Evolutionary conservation across 176 grass and related monocot genomes (phyloP), one percentile per base, ranked within the genome.

Genomic region (Cocos nucifera): DNA sequence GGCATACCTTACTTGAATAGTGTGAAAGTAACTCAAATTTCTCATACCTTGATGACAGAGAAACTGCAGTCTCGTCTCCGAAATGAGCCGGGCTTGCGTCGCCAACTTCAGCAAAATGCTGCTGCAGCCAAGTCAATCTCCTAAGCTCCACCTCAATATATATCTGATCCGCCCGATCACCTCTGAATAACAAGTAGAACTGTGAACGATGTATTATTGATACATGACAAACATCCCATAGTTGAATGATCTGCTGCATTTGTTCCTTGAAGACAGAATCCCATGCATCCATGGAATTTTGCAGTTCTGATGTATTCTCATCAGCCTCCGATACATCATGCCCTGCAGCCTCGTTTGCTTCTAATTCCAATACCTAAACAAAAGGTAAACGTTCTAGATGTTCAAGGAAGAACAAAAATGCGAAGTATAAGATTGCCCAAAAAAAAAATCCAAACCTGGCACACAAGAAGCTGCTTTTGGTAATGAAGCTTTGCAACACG

Each of bases 391-490:
- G 14, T 44, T 9, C 35, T 44, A 44, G 35, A 9, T 44, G 9
- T 44, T 12, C 10, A 0, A 44, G 10, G 35, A 44, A 12, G 35
- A 44, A 12, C 35, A 44, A 30, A 30, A 29, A 44, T 12, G 10
- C 2, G 0, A 12, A 44, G 10, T 12, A 44, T 44, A 2, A 44
- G 9, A 44, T 44, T 44, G 8, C 9, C 35, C 35, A 44, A 3
- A 44, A 30, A 30, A 30, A 30, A 30, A 44, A 9, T 12, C 9
- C 35, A 44, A 44, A 92, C 93, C 93, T 98, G 93, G 70, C 87
- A 88, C 28, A 98, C 93, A 58, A 98, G 82, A 18, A 98, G 79
- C 39, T 98, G 93, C 69, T 98, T 98, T 73, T 98, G 93, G 78
- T 96, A 96, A 54, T 96, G 91, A 77, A 96, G 91, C 61, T 96